Percentiles rank a stretch among this genome's conserved stretches.
phyloP scores from a whole-genome alignment of 768 basidiomycete genomes.

The Termitomyces eurrhizus region DNA sequence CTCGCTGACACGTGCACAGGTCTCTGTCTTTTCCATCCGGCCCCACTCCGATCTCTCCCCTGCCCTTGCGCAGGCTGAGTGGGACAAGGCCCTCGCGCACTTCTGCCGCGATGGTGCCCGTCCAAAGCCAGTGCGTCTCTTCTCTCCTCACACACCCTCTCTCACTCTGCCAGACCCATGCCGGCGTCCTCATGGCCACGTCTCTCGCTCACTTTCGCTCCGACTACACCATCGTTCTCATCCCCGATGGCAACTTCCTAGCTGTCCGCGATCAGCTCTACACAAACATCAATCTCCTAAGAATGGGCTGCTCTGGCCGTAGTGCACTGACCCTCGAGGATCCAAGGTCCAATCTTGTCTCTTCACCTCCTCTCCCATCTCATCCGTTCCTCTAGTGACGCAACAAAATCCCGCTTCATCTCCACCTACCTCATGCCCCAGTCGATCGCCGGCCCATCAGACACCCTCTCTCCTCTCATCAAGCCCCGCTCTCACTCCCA shows the following conservation, averaged over 20 bases:
- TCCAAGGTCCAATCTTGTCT: slow-evolving; percentile 43
- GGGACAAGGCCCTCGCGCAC: slow-evolving; percentile 57
- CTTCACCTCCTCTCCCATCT: slow-evolving; percentile 1
- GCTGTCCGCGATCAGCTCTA: slow-evolving; percentile 65
- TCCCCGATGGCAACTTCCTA: slow-evolving; percentile 68
- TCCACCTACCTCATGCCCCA: slow-evolving; percentile 63
- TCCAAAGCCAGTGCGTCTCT: slow-evolving; percentile 48
- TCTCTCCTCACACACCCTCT: accelerated
- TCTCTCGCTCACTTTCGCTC: slow-evolving; percentile 86
- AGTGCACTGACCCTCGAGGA: slow-evolving; percentile 73
- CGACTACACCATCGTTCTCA: slow-evolving; percentile 79
- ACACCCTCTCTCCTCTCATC: slow-evolving; percentile 15
- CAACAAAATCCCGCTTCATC: slow-evolving; percentile 78
- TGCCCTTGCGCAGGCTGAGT: slow-evolving; percentile 46
- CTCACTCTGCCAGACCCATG: slow-evolving; percentile 40
- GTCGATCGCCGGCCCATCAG: slow-evolving; percentile 21
- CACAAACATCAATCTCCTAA: slow-evolving; percentile 76
- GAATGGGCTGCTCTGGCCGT: slow-evolving; percentile 84
- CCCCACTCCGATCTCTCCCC: slow-evolving; percentile 39
- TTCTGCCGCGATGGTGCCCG: slow-evolving; percentile 69
- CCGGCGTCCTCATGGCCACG: slow-evolving; percentile 74
- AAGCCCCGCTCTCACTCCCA: slow-evolving; percentile 17
- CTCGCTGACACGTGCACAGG: slow-evolving; percentile 32
- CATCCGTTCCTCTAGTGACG: slow-evolving; percentile 42
- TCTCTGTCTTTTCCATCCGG: slow-evolving; percentile 53